Evolutionary conservation across 164 flowering plant species (phyloP), one percentile per base, ranked within the genome.

Genomic region (Vitis vinifera): DNA sequence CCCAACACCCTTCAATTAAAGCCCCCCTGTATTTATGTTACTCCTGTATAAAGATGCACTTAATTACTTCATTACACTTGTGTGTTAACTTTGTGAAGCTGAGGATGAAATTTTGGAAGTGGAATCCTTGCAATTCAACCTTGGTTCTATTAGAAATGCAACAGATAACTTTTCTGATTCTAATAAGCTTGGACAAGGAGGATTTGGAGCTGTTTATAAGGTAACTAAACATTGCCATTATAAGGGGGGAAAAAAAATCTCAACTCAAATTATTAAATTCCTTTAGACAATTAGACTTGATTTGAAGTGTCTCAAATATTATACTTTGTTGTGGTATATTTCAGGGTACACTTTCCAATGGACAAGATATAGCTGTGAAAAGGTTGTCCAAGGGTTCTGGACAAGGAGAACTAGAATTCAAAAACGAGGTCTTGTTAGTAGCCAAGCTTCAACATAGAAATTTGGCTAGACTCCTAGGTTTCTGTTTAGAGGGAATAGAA

Each of bases 381-480:
- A 74, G 81, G 19, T 49, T 77, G 12, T 65, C 77, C 14, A 37
- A 9, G 8, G 31, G 30, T 30, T 78, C 81, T 1, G 68, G 59
- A 51, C 78, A 78, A 62, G 78, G 78, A 31, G 76, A 71, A 17
- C 0, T 8, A 9, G 81, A 78, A 52, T 75, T 78, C 23, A 78
- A 68, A 63, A 78, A 71, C 16, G 81, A 78, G 15, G 73, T 78
- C 3, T 12, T 68, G 2, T 62, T 78, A 12, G 68, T 75, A 4
- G 78, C 76, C 13, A 75, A 62, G 8, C 71, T 75, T 17, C 78
- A 72, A 12, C 81, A 78, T 49, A 15, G 81, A 9, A 78, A 78
- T 37, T 31, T 78, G 13, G 75, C 71, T 14, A 63, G 71, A 31
- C 75, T 78, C 0, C 71, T 74, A 0, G 77, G 75, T 1, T 78